phyloP scores from a whole-genome alignment of 148 eudicot genomes.

The Polygonum aviculare region DNA sequence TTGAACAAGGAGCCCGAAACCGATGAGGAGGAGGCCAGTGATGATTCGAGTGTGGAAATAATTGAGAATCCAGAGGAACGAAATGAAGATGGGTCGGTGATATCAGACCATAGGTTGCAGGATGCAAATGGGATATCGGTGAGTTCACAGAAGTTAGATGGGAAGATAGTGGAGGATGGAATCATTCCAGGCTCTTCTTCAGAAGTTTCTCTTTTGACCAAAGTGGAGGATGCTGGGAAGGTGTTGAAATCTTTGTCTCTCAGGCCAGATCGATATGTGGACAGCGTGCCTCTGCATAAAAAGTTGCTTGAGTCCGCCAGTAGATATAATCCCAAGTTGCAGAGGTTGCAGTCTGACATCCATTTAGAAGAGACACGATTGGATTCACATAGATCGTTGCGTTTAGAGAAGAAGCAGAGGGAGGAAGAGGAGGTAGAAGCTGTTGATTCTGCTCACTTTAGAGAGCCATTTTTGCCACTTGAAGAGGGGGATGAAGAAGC shows the following conservation, averaged over 20 bases:
- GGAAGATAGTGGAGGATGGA: constrained; percentile 20
- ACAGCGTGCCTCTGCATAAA: constrained; percentile 28
- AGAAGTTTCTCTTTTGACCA: constrained; percentile 20
- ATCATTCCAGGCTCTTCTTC: constrained; percentile 24
- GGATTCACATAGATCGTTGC: constrained; percentile 12
- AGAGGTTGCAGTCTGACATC: constrained; percentile 31
- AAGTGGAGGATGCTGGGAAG: constrained; percentile 26
- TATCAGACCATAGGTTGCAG: constrained; percentile 18
- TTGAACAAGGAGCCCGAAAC: constrained; percentile 18
- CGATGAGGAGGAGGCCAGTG: constrained; percentile 17
- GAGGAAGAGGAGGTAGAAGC: constrained; percentile 29
- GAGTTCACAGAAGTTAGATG: constrained; percentile 15
- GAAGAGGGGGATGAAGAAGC: constrained; percentile 51
- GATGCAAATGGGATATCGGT: constrained; percentile 13
- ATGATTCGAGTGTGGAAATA: constrained; percentile 38
- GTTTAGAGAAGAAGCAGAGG: constrained; percentile 29
- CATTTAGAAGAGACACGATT: constrained; percentile 19
- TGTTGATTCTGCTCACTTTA: constrained; percentile 14
- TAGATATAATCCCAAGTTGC: constrained; percentile 23
- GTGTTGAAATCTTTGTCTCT: constrained; percentile 21
- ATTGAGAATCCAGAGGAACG: constrained; percentile 27
- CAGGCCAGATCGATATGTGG: constrained; percentile 12
- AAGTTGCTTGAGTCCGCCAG: constrained; percentile 28
- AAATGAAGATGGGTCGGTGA: constrained; percentile 18
- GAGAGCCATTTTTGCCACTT: constrained; percentile 58